Evolutionary conservation across 2,329 filamentous ascomycete species (phyloP), one percentile per base, ranked within the genome.

Genomic region (Sclerotinia minor): DNA sequence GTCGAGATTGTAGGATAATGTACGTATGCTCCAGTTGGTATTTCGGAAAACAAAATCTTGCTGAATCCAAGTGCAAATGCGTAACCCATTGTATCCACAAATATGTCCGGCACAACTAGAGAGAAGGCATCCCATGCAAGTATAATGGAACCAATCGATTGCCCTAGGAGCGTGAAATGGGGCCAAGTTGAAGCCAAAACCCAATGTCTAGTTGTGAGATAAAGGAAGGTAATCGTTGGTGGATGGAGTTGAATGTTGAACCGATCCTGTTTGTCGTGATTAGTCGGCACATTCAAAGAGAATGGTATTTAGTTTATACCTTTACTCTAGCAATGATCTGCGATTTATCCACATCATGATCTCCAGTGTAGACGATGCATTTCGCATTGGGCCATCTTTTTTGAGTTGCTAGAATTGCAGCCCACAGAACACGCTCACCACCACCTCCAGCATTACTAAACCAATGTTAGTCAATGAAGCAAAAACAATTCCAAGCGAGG

Each of bases 1-100:
- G 93, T 99, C 3, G 94, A 97, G 65, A 99, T 99, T 67, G 94
- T 98, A 0, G 95, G 95, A 77, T 98, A 99, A 80, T 99, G 95
- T 1, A 98, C 94, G 77, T 99, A 99, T 64, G 95, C 94, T 57
- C 87, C 93, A 0, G 93, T 97, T 0, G 94, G 92, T 1, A 97
- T 85, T 47, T 81, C 79, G 0, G 86, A 90, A 76, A 98, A 98
- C 32, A 98, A 83, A 71, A 91, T 85, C 76, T 93, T 95, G 78
- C 85, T 91, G 3, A 97, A 83, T 11, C 92, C 92, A 15, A 97
- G 85, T 0, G 91, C 86, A 77, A 98, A 99, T 35, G 94, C 93
- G 76, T 97, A 99, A 70, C 95, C 95, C 94, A 99, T 97, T 2
- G 95, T 99, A 77, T 99, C 95, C 74, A 99, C 84, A 77, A 98